Conservation (phyloP, 2,329 filamentous ascomycete species). For the Diaporthe aspalathi region DNA sequence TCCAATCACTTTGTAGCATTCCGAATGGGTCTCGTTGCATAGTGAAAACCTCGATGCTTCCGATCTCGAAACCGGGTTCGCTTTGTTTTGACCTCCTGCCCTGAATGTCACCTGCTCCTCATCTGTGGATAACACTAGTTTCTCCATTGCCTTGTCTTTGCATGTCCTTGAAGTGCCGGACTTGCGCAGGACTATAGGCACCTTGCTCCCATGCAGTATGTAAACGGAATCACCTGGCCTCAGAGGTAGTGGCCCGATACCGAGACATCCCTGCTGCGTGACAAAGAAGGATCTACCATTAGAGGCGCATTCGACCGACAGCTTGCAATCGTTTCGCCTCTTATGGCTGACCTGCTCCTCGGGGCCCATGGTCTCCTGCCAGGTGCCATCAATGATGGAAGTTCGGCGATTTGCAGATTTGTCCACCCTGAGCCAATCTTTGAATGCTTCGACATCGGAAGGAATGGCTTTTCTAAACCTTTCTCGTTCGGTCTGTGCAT, state of each 20-base stretch:
- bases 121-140: background rate
- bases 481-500: background rate
- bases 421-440: background rate
- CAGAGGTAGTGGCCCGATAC: slow-evolving; percentile 1
- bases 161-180: background rate
- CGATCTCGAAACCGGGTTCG: background rate
- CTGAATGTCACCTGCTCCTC: background rate
- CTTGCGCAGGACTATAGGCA: background rate
- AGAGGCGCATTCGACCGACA: slow-evolving; percentile 12
- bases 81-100: background rate
- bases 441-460: background rate
- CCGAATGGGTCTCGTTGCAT: background rate
- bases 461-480: background rate
- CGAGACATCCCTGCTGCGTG: background rate
- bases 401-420: background rate
- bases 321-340: slow-evolving; percentile 1
- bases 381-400: slow-evolving; percentile 6
- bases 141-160: background rate
- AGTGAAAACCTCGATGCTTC: background rate
- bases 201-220: slow-evolving; percentile 10
- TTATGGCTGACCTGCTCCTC: slow-evolving; percentile 1
- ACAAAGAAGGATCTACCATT: slow-evolving; percentile 1
- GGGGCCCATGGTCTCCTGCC: background rate
- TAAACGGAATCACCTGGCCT: background rate
- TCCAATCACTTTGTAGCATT: slow-evolving; percentile 12